Percentiles rank a stretch among this genome's conserved stretches.
Conservation (phyloP, 306 rosid species). For the Begonia masoniana region DNA sequence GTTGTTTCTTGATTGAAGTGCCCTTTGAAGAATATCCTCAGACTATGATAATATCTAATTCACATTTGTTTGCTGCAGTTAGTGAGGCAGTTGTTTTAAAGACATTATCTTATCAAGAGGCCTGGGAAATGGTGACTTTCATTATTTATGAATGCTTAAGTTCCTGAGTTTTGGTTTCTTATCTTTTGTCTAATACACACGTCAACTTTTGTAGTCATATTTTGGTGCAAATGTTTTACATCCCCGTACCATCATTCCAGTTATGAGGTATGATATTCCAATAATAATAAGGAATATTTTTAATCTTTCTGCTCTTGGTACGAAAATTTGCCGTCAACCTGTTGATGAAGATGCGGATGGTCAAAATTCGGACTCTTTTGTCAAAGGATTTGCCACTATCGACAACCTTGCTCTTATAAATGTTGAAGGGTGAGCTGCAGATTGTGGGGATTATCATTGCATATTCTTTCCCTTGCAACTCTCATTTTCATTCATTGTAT, state of each 20-base stretch:
- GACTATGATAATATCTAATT: no score
- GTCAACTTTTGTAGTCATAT: conserved; percentile 53
- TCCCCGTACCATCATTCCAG: conserved; percentile 96
- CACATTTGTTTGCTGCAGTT: conserved; percentile 47
- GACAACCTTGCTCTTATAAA: conserved; percentile 93
- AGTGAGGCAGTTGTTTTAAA: conserved; percentile 88
- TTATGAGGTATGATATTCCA: conserved; percentile 78
- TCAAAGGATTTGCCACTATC: conserved; percentile 95
- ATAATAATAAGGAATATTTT: conserved; percentile 84
- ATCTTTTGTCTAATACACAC: conserved; percentile 16
- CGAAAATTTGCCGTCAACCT: conserved; percentile 64
- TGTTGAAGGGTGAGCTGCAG: conserved; percentile 86
- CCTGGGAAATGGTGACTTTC: conserved; percentile 95
- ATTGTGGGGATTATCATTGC: conserved; percentile 8
- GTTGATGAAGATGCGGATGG: conserved; percentile 31
- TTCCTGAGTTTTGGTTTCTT: conserved; percentile 10
- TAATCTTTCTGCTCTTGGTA: conserved; percentile 84
- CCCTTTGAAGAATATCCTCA: conserved; percentile 2
- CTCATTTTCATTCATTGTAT: background rate
- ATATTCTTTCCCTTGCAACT: conserved; percentile 4
- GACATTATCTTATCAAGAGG: conserved; percentile 93
- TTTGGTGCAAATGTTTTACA: conserved; percentile 99
- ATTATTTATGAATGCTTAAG: conserved; percentile 1
- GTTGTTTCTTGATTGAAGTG: conserved; percentile 1
- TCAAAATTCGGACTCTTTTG: conserved; percentile 44